phyloP scores from a whole-genome alignment of 1,139 yeast species.

The Saccharomyces hybrid region DNA sequence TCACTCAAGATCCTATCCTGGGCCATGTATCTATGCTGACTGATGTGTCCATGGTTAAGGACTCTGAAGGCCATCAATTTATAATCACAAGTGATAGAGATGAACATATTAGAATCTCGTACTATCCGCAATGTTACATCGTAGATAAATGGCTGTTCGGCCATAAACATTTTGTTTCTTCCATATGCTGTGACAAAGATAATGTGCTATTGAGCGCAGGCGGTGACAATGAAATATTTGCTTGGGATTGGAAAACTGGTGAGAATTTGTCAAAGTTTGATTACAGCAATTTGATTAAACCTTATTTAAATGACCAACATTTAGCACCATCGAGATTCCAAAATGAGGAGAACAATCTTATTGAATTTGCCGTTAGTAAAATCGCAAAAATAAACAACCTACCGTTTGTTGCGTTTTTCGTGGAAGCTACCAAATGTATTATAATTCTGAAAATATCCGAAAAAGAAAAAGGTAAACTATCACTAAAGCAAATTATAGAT shows the following conservation, averaged over 20 bases:
- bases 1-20: slow-evolving; percentile 50
- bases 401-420: slow-evolving; percentile 39
- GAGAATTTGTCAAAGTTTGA: slow-evolving; percentile 43
- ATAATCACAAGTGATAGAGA: slow-evolving; percentile 87
- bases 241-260: slow-evolving; percentile 71
- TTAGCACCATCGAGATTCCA: slow-evolving; percentile 62
- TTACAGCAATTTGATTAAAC: slow-evolving; percentile 42
- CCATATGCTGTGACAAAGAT: slow-evolving; percentile 44
- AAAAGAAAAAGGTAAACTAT: slow-evolving; percentile 26
- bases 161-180: slow-evolving; percentile 73
- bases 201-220: slow-evolving; percentile 69
- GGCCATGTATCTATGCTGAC: slow-evolving; percentile 98
- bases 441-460: slow-evolving; percentile 37
- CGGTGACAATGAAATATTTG: slow-evolving; percentile 67
- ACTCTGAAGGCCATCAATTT: slow-evolving; percentile 39
- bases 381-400: slow-evolving; percentile 33
- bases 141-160: slow-evolving; percentile 83
- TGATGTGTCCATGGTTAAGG: slow-evolving; percentile 46
- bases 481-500: slow-evolving; percentile 31
- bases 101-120: slow-evolving; percentile 84
- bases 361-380: slow-evolving; percentile 49
- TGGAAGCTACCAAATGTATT: slow-evolving; percentile 50
- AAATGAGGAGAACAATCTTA: slow-evolving; percentile 41
- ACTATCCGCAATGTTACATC: slow-evolving; percentile 69
- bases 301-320: slow-evolving; percentile 50